Conservation (phyloP, 1,284 basidiomycete species). For the Ustilago vetiveriae region DNA sequence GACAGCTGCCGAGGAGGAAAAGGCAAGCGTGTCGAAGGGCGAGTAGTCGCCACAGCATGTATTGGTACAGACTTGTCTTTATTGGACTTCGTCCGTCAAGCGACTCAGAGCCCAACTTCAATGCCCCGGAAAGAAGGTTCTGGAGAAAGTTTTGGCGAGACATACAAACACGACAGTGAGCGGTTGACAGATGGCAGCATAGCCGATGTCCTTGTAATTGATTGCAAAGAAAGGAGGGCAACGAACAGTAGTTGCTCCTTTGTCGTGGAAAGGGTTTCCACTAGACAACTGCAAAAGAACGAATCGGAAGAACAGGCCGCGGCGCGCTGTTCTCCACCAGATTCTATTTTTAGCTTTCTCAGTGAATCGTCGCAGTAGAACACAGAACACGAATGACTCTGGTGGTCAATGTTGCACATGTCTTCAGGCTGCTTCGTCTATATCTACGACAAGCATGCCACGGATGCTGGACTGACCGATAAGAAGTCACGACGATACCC, state of each 20-base stretch:
- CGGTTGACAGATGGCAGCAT: background rate
- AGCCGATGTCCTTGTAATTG: background rate
- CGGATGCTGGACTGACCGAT: too few species aligned
- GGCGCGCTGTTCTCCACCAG: background rate
- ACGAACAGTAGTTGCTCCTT: too few species aligned
- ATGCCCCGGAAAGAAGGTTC: too few species aligned
- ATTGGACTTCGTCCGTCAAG: background rate
- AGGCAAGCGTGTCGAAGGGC: background rate
- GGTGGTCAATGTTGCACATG: too few species aligned
- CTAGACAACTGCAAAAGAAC: conserved; percentile 13
- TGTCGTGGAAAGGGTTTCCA: too few species aligned
- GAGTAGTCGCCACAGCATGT: background rate
- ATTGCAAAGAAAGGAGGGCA: background rate
- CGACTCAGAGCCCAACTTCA: too few species aligned
- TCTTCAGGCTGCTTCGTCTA: too few species aligned
- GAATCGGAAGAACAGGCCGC: conserved; percentile 9
- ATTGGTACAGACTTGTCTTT: background rate
- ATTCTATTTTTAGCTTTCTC: conserved; percentile 17
- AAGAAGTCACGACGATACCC: too few species aligned
- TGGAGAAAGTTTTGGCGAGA: too few species aligned
- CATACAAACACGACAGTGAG: too few species aligned
- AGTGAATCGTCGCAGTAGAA: background rate
- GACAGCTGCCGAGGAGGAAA: background rate
- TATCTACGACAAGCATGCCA: too few species aligned
- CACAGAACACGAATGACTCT: too few species aligned